phyloP scores from a whole-genome alignment of 352 stramenopile species.

The Globisporangium rhizosaccharum region DNA sequence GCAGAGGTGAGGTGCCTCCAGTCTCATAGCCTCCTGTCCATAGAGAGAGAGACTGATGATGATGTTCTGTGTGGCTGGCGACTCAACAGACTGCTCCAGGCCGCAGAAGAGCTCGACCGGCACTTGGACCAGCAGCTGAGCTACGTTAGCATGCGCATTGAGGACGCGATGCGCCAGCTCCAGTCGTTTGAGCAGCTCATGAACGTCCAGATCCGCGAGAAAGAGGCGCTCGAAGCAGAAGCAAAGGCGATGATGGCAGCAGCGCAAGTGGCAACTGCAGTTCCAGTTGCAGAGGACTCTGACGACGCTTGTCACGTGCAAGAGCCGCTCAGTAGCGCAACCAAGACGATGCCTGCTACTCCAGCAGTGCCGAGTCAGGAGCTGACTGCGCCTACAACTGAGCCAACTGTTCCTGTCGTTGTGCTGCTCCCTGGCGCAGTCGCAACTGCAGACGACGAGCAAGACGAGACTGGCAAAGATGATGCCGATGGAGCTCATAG shows the following conservation, averaged over 20 bases:
- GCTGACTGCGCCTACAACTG: not conserved
- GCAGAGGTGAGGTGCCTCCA: slow-evolving; percentile 1
- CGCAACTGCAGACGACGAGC: slow-evolving; percentile 7
- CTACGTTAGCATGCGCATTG: slow-evolving; percentile 24
- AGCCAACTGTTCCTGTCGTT: not conserved
- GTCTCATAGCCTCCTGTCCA: not conserved
- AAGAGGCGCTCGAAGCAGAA: slow-evolving; percentile 5
- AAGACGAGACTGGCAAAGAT: not conserved
- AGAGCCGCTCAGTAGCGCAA: not conserved
- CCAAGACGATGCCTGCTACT: not conserved
- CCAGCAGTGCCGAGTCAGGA: not conserved
- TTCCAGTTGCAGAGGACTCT: not conserved
- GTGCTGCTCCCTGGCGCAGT: slow-evolving; percentile 21
- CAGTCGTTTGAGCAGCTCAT: slow-evolving; percentile 31
- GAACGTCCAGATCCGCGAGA: slow-evolving; percentile 25
- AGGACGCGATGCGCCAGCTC: slow-evolving; percentile 30
- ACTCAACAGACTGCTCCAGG: slow-evolving; percentile 23
- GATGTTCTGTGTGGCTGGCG: not conserved
- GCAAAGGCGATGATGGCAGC: no score
- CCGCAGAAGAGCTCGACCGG: slow-evolving; percentile 36
- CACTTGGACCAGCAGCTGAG: slow-evolving; percentile 40
- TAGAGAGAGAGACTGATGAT: not conserved
- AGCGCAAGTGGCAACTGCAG: not conserved
- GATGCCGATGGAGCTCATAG: not conserved
- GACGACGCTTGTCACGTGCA: not conserved